A percentile compares a stretch with the other conserved stretches of the same genome.
phyloP scores from a whole-genome alignment of 345 rosid species.

The Eucalyptus erythrocorys region DNA sequence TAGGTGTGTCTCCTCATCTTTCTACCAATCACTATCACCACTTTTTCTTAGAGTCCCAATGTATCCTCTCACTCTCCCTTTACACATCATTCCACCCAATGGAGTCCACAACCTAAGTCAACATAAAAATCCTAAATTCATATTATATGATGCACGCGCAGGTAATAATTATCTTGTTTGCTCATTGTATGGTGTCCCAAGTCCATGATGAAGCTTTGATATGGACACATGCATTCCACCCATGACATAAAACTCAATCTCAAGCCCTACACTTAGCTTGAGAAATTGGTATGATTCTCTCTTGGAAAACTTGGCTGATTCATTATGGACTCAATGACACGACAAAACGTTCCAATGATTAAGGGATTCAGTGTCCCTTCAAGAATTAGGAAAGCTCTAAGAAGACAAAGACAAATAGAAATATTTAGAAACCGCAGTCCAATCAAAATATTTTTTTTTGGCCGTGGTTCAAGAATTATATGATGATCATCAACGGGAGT shows the following conservation, averaged over 20 bases:
- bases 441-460: neutral
- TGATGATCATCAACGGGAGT: neutral
- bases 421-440: neutral
- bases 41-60: neutral
- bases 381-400: neutral
- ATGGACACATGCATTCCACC: neutral
- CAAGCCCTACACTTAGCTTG: neutral
- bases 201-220: neutral
- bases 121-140: neutral
- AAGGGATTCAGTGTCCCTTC: neutral
- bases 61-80: neutral
- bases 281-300: neutral
- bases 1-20: neutral
- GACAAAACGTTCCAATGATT: neutral
- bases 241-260: neutral
- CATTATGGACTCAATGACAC: neutral
- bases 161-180: neutral
- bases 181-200: neutral
- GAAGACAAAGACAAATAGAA: neutral
- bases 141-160: neutral
- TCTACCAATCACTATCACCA: neutral
- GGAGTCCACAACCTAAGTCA: neutral
- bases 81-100: neutral
- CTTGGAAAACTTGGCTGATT: neutral
- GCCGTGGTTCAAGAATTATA: neutral